phyloP scores from a whole-genome alignment of 202 grass and related monocot species.

The Bolboschoenoplectus hybrid region DNA sequence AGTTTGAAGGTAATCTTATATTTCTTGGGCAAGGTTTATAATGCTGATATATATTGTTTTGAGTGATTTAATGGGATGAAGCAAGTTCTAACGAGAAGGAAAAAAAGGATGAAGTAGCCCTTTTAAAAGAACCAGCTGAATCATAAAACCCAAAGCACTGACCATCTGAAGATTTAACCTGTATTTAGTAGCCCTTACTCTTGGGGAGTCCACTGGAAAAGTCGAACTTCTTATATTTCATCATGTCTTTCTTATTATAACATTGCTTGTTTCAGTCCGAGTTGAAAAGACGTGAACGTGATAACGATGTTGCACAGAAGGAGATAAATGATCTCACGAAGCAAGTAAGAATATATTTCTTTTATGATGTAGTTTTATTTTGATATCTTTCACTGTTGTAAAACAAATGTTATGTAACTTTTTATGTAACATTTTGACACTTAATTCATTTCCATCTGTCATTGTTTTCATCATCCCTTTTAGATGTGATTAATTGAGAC shows the following conservation, averaged over 20 bases:
- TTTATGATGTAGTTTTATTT: conserved; percentile 30
- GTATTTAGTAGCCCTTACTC: conserved; percentile 11
- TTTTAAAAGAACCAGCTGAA: background rate
- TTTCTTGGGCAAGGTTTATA: conserved; percentile 1
- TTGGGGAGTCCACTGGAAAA: background rate
- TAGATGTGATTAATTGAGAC: conserved; percentile 16
- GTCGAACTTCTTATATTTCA: background rate
- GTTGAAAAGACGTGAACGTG: conserved; percentile 70
- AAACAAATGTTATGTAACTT: background rate
- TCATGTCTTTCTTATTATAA: conserved; percentile 38
- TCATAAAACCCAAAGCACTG: background rate
- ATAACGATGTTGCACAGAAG: conserved; percentile 71
- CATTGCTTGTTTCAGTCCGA: conserved; percentile 64
- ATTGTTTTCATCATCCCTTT: background rate
- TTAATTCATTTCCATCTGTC: background rate
- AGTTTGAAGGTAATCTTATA: conserved; percentile 73
- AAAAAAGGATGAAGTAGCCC: background rate
- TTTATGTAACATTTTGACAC: conserved; percentile 16
- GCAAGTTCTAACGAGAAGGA: background rate
- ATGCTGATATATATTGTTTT: background rate
- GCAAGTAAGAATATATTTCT: conserved; percentile 66
- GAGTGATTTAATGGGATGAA: background rate
- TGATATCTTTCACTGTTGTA: conserved; percentile 22
- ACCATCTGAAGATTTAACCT: background rate
- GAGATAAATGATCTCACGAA: conserved; percentile 86